Evolutionary conservation across 2,329 filamentous ascomycete genomes (phyloP).

Genomic region (Didymella pomorum): DNA sequence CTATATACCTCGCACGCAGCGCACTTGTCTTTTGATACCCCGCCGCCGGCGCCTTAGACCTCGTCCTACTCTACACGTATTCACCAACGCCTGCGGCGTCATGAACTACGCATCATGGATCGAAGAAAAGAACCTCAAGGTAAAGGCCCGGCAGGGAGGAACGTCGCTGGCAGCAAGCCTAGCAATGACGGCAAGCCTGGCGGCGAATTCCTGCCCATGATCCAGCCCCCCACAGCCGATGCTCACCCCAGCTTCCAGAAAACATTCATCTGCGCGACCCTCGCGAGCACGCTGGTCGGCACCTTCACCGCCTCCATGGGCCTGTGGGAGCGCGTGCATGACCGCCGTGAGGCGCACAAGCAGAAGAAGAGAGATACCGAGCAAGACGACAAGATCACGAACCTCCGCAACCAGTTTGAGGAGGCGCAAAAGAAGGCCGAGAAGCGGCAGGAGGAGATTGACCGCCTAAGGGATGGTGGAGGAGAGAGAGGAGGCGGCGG

Average conservation of each 20-base stretch:
- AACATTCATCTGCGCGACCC: constrained; percentile 56
- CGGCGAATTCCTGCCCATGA: constrained; percentile 21
- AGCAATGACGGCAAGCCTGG: too few relatives aligned
- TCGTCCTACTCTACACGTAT: background rate
- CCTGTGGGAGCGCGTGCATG: constrained; percentile 53
- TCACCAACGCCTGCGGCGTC: constrained; percentile 22
- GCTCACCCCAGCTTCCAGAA: constrained; percentile 38
- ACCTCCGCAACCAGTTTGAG: constrained; percentile 44
- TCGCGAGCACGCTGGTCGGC: constrained; percentile 55
- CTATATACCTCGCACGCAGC: background rate
- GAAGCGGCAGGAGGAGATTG: constrained; percentile 35
- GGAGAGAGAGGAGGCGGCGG: constrained; percentile 14
- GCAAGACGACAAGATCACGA: constrained; percentile 48
- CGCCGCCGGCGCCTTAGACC: constrained; percentile 17
- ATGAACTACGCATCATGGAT: constrained; percentile 58
- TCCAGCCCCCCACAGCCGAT: constrained; percentile 19
- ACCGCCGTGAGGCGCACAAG: constrained; percentile 48
- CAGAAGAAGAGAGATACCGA: constrained; percentile 50
- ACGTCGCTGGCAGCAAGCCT: too few relatives aligned
- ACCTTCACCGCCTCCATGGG: constrained; percentile 56
- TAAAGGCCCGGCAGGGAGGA: constrained; percentile 20
- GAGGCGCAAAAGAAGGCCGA: constrained; percentile 38
- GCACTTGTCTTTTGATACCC: constrained; percentile 7
- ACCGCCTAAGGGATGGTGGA: constrained; percentile 29
- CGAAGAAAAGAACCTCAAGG: constrained; percentile 56